A percentile compares a stretch with the other conserved stretches of the same genome.
These are phyloP conservation scores for Saccharomycopsis sp. DNA, from an alignment of 805 yeast genomes.

Conservation along the genomic window DNA sequence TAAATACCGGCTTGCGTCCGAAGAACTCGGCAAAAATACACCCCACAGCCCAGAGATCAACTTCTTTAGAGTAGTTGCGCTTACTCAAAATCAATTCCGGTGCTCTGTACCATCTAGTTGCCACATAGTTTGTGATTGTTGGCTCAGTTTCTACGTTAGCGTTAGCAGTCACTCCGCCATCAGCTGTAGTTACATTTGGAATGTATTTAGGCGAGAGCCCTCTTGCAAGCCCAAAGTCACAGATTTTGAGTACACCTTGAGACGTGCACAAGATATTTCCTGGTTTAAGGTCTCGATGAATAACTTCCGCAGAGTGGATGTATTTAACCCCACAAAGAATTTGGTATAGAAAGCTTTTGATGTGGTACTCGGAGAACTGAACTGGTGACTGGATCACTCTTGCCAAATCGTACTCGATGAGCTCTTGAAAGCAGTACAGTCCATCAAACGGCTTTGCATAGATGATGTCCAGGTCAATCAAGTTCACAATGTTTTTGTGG, in stretches of 20 bases:
- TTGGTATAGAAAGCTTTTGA: conserved; percentile 71
- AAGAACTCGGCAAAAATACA: conserved; percentile 84
- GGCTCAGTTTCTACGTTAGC: conserved; percentile 25
- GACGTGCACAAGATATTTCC: conserved; percentile 76
- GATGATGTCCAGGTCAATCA: conserved; percentile 70
- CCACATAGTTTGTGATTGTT: conserved; percentile 73
- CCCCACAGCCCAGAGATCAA: conserved; percentile 93
- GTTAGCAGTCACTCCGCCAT: conserved; percentile 27
- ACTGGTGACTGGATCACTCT: conserved; percentile 71
- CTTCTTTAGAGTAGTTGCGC: conserved; percentile 52
- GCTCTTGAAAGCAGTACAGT: conserved; percentile 80
- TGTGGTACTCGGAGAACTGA: conserved; percentile 78
- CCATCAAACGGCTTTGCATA: conserved; percentile 69
- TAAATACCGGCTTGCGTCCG: conserved; percentile 72
- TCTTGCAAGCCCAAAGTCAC: conserved; percentile 92
- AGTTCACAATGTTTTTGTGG: conserved; percentile 70
- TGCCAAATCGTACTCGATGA: conserved; percentile 75
- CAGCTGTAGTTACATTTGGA: conserved; percentile 3
- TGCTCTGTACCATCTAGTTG: conserved; percentile 93
- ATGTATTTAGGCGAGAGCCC: conserved; percentile 44
- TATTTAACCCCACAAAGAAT: conserved; percentile 80
- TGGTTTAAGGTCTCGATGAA: conserved; percentile 89
- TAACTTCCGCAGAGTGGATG: conserved; percentile 86
- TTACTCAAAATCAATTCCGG: conserved; percentile 76
- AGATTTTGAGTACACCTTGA: conserved; percentile 72